Percentiles rank a stretch among this genome's conserved stretches.
These are phyloP conservation scores for Paxillus rubicundulus DNA, from an alignment of 768 basidiomycete species.

Conservation along the genomic window DNA sequence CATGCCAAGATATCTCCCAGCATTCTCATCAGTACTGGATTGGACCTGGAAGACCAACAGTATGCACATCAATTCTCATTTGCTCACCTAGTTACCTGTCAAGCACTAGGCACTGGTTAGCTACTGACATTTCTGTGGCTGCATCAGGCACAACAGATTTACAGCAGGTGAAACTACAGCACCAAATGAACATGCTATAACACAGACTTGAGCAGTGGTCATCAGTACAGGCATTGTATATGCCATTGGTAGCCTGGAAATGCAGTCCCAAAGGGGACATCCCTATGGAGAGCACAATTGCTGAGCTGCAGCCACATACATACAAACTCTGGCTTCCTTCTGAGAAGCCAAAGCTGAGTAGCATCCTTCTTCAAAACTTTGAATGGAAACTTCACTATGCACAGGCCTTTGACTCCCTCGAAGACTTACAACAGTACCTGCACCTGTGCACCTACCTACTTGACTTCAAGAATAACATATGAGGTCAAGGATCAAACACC, in stretches of 20 bases:
- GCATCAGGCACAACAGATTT: constrained; percentile 25
- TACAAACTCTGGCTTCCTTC: not conserved
- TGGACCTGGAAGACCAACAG: constrained; percentile 20
- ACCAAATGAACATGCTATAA: constrained; percentile 18
- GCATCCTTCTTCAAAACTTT: not conserved
- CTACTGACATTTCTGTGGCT: not conserved
- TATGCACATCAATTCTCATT: not conserved
- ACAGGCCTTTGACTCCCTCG: constrained; percentile 12
- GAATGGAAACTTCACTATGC: constrained; percentile 8
- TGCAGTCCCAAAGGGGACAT: no score
- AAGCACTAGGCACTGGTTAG: not conserved
- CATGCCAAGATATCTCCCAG: constrained; percentile 4
- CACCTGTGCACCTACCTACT: constrained; percentile 7
- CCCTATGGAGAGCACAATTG: no score
- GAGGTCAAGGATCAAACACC: constrained; percentile 11
- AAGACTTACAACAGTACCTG: constrained; percentile 9
- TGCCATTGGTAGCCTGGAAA: no score
- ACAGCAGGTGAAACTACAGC: constrained; percentile 28
- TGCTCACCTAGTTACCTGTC: not conserved
- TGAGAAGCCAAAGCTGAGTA: not conserved
- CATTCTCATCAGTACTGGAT: constrained; percentile 8
- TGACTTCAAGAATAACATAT: constrained; percentile 12
- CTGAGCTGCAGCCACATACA: no score
- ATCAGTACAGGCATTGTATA: constrained; percentile 28
- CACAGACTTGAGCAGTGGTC: constrained; percentile 29